Conservation (phyloP, 306 rosid genomes). For the Malus sieversii region DNA sequence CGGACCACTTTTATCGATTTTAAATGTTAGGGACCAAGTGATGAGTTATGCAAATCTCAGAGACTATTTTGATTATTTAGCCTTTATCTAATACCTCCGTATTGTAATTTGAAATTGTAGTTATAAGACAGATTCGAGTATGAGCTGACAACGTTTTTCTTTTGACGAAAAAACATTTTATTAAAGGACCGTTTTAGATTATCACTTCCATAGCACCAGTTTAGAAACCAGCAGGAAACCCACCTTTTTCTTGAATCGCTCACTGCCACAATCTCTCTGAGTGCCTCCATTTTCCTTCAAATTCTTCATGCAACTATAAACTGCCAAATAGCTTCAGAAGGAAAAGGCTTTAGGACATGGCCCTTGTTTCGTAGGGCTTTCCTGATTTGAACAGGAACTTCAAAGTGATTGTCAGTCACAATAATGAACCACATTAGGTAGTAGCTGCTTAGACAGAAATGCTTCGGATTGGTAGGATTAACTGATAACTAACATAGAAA, state of each 20-base stretch:
- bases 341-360: slow-evolving; percentile 55
- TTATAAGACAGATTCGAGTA: no score
- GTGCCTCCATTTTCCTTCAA: slow-evolving; percentile 10
- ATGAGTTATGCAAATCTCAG: no score
- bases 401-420: slow-evolving; percentile 14
- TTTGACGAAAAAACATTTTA: not conserved
- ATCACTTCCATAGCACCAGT: no score
- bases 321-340: slow-evolving; percentile 65
- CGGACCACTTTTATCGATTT: no score
- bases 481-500: not conserved
- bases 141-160: not conserved
- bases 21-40: no score
- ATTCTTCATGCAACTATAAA: slow-evolving; percentile 30
- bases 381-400: slow-evolving; percentile 47
- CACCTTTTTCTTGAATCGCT: no score
- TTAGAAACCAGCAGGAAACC: no score
- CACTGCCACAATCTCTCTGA: slow-evolving; percentile 1
- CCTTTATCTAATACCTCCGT: no score
- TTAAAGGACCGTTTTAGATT: not conserved
- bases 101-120: no score
- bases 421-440: slow-evolving; percentile 48
- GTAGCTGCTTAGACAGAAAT: slow-evolving; percentile 41
- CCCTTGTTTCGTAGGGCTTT: slow-evolving; percentile 53
- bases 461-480: not conserved
- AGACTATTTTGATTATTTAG: no score